Base-by-base conservation (phyloP, 352 stramenopile species). In the Blastocystis sp. region DNA sequence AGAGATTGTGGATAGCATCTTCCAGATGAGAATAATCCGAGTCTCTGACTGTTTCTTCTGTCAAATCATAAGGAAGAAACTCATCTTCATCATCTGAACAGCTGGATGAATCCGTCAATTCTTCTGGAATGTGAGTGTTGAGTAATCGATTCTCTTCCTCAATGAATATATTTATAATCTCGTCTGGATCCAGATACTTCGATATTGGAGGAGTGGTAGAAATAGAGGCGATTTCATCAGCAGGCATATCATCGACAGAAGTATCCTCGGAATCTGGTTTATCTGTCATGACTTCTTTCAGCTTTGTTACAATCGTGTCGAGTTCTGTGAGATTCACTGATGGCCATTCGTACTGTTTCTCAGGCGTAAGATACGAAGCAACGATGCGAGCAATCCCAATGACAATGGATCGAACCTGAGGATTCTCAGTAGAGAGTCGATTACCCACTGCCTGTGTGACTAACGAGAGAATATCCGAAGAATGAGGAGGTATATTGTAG, bases 1-100 rank as follows among this genome's bases (percentile, higher is more conserved):
- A 33, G 53, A 84, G 54, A 64, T 64, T n/a, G 0, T 44, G 17
- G 13, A 66, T 22, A 0, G 48, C 48, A 37, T 84, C 73, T 3
- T 53, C 27, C 6, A 84, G 51, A 56, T 57, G 44, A 40, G 48
- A 78, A n/a, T 42, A 78, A 24, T 78, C 44, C 2, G 30, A 13
- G 15, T 11, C 27, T 11, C 24, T 15, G 30, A 56, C 73, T 1
- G 13, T 4, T 37, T 42, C 56, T 1, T 66, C 73, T 35, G 48
- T 84, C 13, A 84, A 30, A 27, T 84, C 73, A 42, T 84, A 84
- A 15, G 73, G 73, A 33, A 84, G n/a, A 64, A 84, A 84, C 51
- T 84, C 73, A 6, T 78, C 66, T n/a, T 84, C 73, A 3, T 51
- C 51, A 30, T 79, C 44, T 27, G 15, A 24, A 4, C 24, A n/a